Evolutionary conservation across 208 protist species (phyloP).

Genomic region (Acanthamoeba lenticulata): DNA sequence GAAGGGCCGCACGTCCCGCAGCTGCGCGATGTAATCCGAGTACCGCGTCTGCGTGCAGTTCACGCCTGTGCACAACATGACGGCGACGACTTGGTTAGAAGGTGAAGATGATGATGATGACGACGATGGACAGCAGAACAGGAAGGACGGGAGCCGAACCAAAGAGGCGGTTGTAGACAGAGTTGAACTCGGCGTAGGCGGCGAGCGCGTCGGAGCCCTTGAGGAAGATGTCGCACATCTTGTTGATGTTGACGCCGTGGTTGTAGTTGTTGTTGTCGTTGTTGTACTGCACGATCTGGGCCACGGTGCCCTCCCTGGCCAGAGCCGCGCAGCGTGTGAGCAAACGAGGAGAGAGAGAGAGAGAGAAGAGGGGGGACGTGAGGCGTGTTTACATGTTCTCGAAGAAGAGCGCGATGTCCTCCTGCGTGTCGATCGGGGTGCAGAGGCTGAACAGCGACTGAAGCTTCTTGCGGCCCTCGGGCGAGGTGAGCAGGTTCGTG

Average conservation of each 20-base stretch:
- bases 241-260: constrained; percentile 55
- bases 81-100: too few relatives aligned
- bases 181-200: constrained; percentile 20
- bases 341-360: too few relatives aligned
- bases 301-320: background rate
- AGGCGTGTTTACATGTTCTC: constrained; percentile 61
- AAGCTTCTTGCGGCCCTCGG: background rate
- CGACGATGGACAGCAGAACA: background rate
- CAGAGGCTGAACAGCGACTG: constrained; percentile 22
- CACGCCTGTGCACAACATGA: background rate
- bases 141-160: background rate
- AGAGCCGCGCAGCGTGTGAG: too few relatives aligned
- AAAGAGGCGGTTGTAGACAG: constrained; percentile 17
- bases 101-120: background rate
- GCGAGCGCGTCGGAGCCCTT: constrained; percentile 10
- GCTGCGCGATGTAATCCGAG: constrained; percentile 23
- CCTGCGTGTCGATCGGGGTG: constrained; percentile 19
- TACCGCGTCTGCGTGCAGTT: constrained; percentile 52
- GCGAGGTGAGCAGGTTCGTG: constrained; percentile 10
- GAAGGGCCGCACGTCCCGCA: constrained; percentile 34
- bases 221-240: constrained; percentile 36
- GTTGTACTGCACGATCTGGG: constrained; percentile 57
- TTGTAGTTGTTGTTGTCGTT: constrained; percentile 51
- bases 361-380: too few relatives aligned
- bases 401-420: constrained; percentile 49